These are phyloP conservation scores for Ceratobasidium theobromae DNA, from an alignment of 1,284 basidiomycete species.

Conservation along the genomic window DNA sequence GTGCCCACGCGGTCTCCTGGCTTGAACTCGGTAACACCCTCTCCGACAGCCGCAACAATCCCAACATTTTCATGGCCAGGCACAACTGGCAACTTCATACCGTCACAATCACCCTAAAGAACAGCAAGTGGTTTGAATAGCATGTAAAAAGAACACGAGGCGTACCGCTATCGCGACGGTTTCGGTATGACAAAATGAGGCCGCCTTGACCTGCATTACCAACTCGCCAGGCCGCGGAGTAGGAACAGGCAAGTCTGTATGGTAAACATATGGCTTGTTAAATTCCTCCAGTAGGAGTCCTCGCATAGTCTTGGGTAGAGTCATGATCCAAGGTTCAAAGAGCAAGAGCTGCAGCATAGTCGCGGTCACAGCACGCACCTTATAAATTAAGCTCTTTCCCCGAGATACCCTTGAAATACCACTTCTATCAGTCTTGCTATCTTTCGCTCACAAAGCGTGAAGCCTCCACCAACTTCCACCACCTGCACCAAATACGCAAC, in stretches of 20 bases:
- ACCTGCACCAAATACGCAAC: no score
- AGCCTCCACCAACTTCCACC: no score
- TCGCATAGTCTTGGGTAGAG: constrained; percentile 27
- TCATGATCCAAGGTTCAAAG: not conserved
- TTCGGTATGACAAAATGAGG: constrained; percentile 36
- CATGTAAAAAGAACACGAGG: not conserved
- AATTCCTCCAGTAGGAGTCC: constrained; percentile 32
- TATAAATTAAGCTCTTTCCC: no score
- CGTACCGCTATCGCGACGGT: constrained; percentile 19
- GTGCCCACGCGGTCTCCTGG: constrained; percentile 26
- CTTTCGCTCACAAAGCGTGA: no score
- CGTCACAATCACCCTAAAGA: constrained; percentile 18
- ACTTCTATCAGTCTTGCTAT: no score
- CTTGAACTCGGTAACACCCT: constrained; percentile 23
- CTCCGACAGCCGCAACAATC: constrained; percentile 29
- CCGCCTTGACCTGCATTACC: constrained; percentile 46
- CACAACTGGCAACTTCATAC: constrained; percentile 21
- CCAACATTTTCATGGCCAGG: constrained; percentile 32
- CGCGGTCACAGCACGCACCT: no score
- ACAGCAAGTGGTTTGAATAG: not conserved
- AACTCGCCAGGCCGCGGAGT: constrained; percentile 43
- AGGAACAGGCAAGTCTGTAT: constrained; percentile 31
- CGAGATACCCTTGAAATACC: not conserved
- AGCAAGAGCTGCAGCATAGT: no score
- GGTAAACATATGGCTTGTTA: constrained; percentile 34